A percentile compares a stretch with the other conserved stretches of the same genome.
These are phyloP conservation scores for Kurtzmaniella quercitrusa DNA, from an alignment of 1,139 yeast genomes.

Conservation along the genomic window DNA sequence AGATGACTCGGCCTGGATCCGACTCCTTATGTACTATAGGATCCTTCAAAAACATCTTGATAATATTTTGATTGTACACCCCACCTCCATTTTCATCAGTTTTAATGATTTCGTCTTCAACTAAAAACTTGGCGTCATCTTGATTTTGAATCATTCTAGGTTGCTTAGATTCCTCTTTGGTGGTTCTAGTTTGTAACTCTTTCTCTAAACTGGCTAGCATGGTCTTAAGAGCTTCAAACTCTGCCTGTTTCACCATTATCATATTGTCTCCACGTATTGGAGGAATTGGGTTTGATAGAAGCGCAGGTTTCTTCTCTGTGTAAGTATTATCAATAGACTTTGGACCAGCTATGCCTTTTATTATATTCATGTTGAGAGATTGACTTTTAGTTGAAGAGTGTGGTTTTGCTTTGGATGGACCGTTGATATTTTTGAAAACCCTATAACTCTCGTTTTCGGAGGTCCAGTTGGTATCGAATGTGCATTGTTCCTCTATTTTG, in stretches of 20 bases:
- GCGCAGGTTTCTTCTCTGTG: neutral
- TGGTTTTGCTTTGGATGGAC: neutral
- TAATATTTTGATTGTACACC: neutral
- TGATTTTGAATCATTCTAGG: neutral
- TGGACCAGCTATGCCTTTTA: neutral
- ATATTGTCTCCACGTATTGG: neutral
- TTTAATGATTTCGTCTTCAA: neutral
- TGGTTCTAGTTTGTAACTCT: neutral
- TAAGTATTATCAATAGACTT: neutral
- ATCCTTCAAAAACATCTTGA: neutral
- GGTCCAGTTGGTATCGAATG: constrained; percentile 3
- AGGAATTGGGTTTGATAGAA: neutral
- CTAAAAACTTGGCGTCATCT: neutral
- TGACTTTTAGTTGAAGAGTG: neutral
- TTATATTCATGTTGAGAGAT: too few relatives aligned
- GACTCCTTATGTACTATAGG: neutral
- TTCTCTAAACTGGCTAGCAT: neutral
- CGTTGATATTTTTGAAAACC: neutral
- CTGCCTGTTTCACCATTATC: neutral
- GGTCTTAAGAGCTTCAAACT: neutral
- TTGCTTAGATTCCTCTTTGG: neutral
- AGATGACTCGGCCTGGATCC: neutral
- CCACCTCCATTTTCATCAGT: neutral
- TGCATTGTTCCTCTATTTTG: constrained; percentile 7
- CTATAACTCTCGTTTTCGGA: neutral